These are phyloP conservation scores for Fusarium newnesense DNA, from an alignment of 2,329 filamentous ascomycete species.

Conservation along the genomic window DNA sequence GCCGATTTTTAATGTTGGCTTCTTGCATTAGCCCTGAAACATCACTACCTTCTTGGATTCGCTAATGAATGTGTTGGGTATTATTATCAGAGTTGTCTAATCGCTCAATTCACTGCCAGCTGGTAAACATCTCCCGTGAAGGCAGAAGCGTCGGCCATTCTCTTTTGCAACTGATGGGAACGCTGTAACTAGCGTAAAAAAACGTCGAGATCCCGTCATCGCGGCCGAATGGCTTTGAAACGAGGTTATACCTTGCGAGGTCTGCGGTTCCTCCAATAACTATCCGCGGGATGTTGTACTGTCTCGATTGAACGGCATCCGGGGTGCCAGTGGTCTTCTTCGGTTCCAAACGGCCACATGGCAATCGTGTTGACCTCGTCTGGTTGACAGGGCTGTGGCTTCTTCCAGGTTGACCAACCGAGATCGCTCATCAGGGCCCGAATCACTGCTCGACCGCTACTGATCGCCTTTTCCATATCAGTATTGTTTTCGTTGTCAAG, in stretches of 20 bases:
- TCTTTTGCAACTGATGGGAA: not conserved
- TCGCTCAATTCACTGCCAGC: not conserved
- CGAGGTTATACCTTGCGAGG: not conserved
- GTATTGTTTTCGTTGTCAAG: not conserved
- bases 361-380: constrained; percentile 70
- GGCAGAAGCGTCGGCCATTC: not conserved
- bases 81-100: not conserved
- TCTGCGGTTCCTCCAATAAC: constrained; percentile 40
- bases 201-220: not conserved
- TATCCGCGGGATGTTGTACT: constrained; percentile 30
- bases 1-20: not conserved
- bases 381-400: constrained; percentile 61
- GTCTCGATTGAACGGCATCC: constrained; percentile 45
- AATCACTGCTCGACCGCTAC: constrained; percentile 31
- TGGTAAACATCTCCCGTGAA: not conserved
- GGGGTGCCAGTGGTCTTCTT: constrained; percentile 61
- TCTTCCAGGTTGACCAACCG: constrained; percentile 70
- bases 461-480: constrained; percentile 29
- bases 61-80: not conserved
- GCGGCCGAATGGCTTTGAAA: not conserved
- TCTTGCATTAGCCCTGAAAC: not conserved
- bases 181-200: not conserved
- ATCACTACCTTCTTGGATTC: not conserved
- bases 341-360: constrained; percentile 69
- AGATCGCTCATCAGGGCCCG: constrained; percentile 58